A percentile compares a stretch with the other conserved stretches of the same genome.
Evolutionary conservation across 331 rosid genomes (phyloP).

Genomic region (Acacia concinna): DNA sequence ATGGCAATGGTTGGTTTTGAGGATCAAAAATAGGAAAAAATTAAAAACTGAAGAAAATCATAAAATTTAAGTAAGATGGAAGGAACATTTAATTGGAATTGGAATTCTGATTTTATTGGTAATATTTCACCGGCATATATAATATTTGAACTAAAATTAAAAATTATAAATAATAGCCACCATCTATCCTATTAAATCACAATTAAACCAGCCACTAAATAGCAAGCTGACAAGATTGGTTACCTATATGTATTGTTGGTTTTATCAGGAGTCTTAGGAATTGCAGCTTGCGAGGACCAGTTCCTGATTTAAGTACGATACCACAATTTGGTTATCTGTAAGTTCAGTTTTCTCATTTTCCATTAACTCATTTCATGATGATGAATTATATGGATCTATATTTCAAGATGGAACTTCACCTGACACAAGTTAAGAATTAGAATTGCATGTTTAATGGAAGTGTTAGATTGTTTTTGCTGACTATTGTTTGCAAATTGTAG

Average conservation of each 20-base stretch:
- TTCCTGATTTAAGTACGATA: constrained; percentile 85
- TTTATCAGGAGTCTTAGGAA: constrained; percentile 85
- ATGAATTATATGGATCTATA: constrained; percentile 8
- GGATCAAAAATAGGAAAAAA: no score
- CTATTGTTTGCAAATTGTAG: constrained; percentile 43
- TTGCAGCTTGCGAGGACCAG: constrained; percentile 70
- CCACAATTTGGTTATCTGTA: constrained; percentile 71
- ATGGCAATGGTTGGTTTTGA: no score
- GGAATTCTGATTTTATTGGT: no score
- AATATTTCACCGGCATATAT: no score
- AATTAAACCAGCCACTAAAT: background rate
- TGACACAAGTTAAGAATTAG: background rate
- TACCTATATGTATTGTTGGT: constrained; percentile 33
- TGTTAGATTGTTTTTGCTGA: constrained; percentile 12
- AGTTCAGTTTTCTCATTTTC: constrained; percentile 39
- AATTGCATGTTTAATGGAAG: constrained; percentile 6
- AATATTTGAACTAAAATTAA: no score
- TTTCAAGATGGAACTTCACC: constrained; percentile 7
- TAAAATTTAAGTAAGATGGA: no score
- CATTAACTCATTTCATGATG: background rate
- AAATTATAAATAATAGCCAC: no score
- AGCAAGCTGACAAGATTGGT: background rate
- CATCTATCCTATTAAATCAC: background rate
- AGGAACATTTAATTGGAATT: no score
- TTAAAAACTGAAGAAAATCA: no score